These are phyloP conservation scores for Starmerella powellii DNA, from an alignment of 805 yeast species.

Conservation along the genomic window DNA sequence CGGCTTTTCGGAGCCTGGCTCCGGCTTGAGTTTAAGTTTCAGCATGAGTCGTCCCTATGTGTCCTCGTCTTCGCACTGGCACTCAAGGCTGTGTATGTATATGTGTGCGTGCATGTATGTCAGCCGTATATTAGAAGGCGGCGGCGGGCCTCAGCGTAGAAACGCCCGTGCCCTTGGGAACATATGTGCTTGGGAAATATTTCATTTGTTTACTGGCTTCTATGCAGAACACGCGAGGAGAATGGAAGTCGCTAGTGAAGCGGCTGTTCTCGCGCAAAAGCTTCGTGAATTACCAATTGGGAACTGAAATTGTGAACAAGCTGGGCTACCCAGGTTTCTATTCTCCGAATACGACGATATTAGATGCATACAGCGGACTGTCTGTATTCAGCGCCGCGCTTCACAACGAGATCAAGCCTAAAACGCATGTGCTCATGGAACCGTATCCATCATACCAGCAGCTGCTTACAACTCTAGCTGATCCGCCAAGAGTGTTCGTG, in stretches of 20 bases:
- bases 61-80: no score
- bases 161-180: background rate
- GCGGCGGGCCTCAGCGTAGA: background rate
- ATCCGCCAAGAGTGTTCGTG: constrained; percentile 24
- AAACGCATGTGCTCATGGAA: constrained; percentile 53
- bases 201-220: background rate
- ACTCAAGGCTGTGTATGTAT: background rate
- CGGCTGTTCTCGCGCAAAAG: constrained; percentile 24
- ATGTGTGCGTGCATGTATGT: no score
- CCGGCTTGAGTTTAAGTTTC: constrained; percentile 24
- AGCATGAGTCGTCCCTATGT: constrained; percentile 17
- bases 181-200: background rate
- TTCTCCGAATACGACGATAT: constrained; percentile 23
- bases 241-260: constrained; percentile 19
- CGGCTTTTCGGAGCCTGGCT: background rate
- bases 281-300: constrained; percentile 23
- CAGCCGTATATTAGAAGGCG: no score
- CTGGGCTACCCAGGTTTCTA: constrained; percentile 34
- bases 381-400: constrained; percentile 52
- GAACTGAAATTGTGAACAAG: constrained; percentile 36
- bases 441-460: constrained; percentile 30
- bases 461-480: constrained; percentile 16
- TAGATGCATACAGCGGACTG: constrained; percentile 32
- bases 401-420: constrained; percentile 49
- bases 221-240: constrained; percentile 21